phyloP scores from a whole-genome alignment of 345 rosid species.

The Ceriops zippeliana region DNA sequence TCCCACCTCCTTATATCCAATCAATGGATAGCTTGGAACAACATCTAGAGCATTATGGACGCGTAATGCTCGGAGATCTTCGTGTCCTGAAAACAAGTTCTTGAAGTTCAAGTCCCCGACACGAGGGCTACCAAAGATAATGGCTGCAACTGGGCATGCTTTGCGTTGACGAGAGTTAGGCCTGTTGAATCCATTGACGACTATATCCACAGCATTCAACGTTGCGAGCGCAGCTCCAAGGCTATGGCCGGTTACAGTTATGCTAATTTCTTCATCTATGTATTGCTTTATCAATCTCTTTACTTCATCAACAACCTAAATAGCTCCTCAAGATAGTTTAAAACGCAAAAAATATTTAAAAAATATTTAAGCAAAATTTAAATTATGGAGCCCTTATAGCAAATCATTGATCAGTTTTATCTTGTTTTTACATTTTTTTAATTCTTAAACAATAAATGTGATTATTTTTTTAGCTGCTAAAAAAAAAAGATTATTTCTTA shows the following conservation, averaged over 20 bases:
- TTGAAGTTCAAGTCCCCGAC: slow-evolving; percentile 12
- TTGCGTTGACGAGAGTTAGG: not conserved
- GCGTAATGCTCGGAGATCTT: slow-evolving; percentile 1
- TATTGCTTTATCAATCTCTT: slow-evolving; percentile 36
- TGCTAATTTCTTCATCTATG: slow-evolving; percentile 45
- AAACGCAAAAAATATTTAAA: not conserved
- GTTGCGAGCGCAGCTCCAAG: slow-evolving; percentile 56
- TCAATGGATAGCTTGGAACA: slow-evolving; percentile 59
- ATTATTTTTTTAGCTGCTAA: too few relatives aligned
- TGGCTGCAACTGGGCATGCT: slow-evolving; percentile 16
- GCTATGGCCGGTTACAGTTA: slow-evolving; percentile 58
- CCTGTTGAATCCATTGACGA: slow-evolving; percentile 17
- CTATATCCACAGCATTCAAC: slow-evolving; percentile 45
- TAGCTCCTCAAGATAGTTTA: not conserved
- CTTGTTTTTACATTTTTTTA: too few relatives aligned
- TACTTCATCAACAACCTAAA: slow-evolving; percentile 15
- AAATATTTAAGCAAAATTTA: not conserved
- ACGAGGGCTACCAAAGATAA: slow-evolving; percentile 12
- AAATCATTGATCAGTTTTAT: too few relatives aligned
- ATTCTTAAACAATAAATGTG: too few relatives aligned
- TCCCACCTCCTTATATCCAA: slow-evolving; percentile 64
- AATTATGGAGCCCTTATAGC: too few relatives aligned
- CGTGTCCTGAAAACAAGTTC: not conserved
- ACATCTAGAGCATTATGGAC: slow-evolving; percentile 50
- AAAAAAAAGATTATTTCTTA: too few relatives aligned